Percentiles rank a stretch among this genome's conserved stretches.
Conservation (phyloP, 2,329 filamentous ascomycete species). For the Leptographium flavum region DNA sequence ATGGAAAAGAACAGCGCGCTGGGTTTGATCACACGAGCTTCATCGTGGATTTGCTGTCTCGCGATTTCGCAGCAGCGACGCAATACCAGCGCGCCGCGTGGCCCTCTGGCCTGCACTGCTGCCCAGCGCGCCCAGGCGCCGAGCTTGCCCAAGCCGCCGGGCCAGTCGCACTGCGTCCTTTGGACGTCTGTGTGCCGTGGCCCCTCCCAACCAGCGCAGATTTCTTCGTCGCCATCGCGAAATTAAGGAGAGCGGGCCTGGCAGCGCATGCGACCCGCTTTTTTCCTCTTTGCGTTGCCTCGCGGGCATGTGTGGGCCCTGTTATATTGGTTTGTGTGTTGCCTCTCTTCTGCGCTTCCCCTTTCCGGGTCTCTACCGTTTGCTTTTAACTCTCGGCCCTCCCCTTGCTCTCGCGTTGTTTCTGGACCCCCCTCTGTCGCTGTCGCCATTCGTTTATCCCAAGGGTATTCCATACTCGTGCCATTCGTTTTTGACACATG, state of each 20-base stretch:
- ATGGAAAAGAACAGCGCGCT: too few species aligned
- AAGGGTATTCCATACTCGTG: constrained; percentile 8
- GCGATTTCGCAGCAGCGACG: too few species aligned
- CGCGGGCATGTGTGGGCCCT: neutral
- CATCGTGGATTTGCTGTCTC: too few species aligned
- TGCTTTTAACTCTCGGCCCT: neutral
- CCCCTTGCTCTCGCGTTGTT: neutral
- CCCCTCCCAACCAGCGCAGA: neutral
- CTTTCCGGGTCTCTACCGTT: neutral
- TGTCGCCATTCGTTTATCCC: neutral
- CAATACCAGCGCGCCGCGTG: too few species aligned
- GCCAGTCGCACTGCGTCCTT: too few species aligned
- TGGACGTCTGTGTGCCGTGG: neutral
- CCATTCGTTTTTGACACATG: constrained; percentile 7
- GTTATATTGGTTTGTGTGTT: neutral
- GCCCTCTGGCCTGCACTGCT: too few species aligned
- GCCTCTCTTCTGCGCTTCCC: neutral
- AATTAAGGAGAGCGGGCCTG: constrained; percentile 5
- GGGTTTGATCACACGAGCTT: too few species aligned
- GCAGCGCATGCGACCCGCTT: constrained; percentile 1
- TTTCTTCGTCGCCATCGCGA: neutral
- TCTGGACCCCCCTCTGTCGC: neutral
- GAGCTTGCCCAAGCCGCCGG: neutral
- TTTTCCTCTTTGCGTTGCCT: neutral
- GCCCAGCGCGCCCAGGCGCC: neutral